Conservation (phyloP, 768 basidiomycete species). For the Cantharellus anzutake region DNA sequence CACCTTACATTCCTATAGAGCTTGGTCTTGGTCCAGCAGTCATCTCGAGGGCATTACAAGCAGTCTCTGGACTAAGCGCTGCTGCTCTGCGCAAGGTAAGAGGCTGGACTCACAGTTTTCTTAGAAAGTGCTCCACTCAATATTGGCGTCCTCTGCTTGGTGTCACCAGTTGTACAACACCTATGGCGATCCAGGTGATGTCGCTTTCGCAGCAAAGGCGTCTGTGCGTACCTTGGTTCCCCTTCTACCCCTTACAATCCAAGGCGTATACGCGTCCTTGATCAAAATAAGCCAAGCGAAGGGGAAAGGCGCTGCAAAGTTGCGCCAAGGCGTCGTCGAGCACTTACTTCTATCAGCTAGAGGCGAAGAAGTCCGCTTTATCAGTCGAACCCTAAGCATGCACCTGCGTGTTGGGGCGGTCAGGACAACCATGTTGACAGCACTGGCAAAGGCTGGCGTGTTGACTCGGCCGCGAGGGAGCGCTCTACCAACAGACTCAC, state of each 20-base stretch:
- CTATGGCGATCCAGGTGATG: slow-evolving; percentile 73
- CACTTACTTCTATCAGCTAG: slow-evolving; percentile 64
- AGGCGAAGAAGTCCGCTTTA: slow-evolving; percentile 76
- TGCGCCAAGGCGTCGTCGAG: slow-evolving; percentile 62
- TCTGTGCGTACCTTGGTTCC: slow-evolving; percentile 55
- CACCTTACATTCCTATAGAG: slow-evolving; percentile 53
- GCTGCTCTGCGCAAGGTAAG: slow-evolving; percentile 35
- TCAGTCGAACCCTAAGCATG: slow-evolving; percentile 53
- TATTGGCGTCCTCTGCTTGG: slow-evolving; percentile 12
- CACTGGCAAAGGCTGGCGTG: slow-evolving; percentile 61
- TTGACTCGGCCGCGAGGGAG: slow-evolving; percentile 24
- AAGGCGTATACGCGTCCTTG: slow-evolving; percentile 46
- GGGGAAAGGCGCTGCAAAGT: slow-evolving; percentile 55
- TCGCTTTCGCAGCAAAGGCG: slow-evolving; percentile 68
- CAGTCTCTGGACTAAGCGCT: slow-evolving; percentile 45
- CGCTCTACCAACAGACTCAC: slow-evolving; percentile 1
- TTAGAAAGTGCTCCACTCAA: slow-evolving; percentile 10
- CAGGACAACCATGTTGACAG: slow-evolving; percentile 58
- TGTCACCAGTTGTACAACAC: slow-evolving; percentile 31
- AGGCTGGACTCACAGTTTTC: neutral
- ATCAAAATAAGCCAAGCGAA: slow-evolving; percentile 46
- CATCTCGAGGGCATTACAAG: slow-evolving; percentile 50
- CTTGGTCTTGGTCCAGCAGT: slow-evolving; percentile 50
- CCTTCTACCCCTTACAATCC: slow-evolving; percentile 44
- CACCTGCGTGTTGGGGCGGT: slow-evolving; percentile 82